Conservation (phyloP, 2,329 filamentous ascomycete species). For the Alternaria brassicicola region DNA sequence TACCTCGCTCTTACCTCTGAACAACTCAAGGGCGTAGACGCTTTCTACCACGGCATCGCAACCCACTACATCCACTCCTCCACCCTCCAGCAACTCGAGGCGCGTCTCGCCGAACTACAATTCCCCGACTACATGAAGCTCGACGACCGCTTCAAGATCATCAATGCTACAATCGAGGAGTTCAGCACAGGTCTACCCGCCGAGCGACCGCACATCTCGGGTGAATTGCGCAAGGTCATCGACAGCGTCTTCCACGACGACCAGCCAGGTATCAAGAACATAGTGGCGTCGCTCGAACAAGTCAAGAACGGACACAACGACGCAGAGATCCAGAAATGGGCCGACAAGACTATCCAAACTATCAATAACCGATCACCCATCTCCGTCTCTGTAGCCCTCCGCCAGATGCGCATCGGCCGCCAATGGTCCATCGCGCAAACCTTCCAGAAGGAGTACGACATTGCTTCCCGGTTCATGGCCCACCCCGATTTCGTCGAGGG, state of each 20-base stretch:
- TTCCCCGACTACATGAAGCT: conserved; percentile 79
- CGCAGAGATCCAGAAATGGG: conserved; percentile 69
- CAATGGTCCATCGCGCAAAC: conserved; percentile 82
- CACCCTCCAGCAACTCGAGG: conserved; percentile 78
- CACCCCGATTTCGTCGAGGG: conserved; percentile 92
- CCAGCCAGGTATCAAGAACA: conserved; percentile 69
- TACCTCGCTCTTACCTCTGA: conserved; percentile 94
- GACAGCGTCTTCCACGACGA: conserved; percentile 65
- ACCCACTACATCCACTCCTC: conserved; percentile 97
- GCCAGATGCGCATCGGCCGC: conserved; percentile 77
- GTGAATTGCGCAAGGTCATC: conserved; percentile 76
- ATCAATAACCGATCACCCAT: conserved; percentile 83
- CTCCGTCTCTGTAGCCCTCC: conserved; percentile 80
- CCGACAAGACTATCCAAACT: conserved; percentile 74
- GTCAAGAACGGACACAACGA: conserved; percentile 46
- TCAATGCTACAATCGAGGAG: conserved; percentile 90
- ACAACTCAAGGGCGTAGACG: conserved; percentile 79
- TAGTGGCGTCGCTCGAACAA: conserved; percentile 69
- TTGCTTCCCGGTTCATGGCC: conserved; percentile 86
- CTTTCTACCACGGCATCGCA: conserved; percentile 88
- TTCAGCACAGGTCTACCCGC: conserved; percentile 85
- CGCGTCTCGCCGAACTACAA: conserved; percentile 83
- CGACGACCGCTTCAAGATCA: conserved; percentile 68
- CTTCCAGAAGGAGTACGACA: conserved; percentile 83
- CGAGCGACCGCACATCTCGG: conserved; percentile 59